phyloP scores from a whole-genome alignment of 176 grass and related monocot genomes.

The Oryza officinalis region DNA sequence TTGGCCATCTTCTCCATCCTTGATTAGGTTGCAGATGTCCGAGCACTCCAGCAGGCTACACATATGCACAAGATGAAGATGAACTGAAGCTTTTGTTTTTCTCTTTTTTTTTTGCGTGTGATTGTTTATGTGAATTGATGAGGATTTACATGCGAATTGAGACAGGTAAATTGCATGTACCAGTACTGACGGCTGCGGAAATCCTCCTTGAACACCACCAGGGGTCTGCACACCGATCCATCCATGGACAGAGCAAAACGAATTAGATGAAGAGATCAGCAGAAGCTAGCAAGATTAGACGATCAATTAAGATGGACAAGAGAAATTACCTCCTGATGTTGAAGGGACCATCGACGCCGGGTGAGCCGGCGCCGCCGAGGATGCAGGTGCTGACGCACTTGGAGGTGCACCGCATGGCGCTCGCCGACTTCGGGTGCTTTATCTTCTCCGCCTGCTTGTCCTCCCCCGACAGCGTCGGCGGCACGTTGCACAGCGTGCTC shows the following conservation, averaged over 20 bases:
- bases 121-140: background rate
- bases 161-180: constrained; percentile 1
- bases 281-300: background rate
- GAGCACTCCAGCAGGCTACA: constrained; percentile 69
- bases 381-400: constrained; percentile 84
- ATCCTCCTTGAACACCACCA: constrained; percentile 66
- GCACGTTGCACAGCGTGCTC: constrained; percentile 53
- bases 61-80: too few species aligned
- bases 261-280: background rate
- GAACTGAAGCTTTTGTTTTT: too few species aligned
- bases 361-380: constrained; percentile 68
- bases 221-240: background rate
- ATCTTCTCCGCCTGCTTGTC: constrained; percentile 39
- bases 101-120: too few species aligned
- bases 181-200: constrained; percentile 74
- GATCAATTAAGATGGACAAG: too few species aligned
- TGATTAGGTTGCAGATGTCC: constrained; percentile 74
- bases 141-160: background rate
- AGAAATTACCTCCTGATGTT: constrained; percentile 50
- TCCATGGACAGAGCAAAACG: background rate
- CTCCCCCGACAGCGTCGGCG: constrained; percentile 42
- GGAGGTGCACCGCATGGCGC: constrained; percentile 54
- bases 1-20: constrained; percentile 71
- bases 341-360: constrained; percentile 66
- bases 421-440: constrained; percentile 53